Conservation (phyloP, 768 basidiomycete species). For the Grammothele lineata region DNA sequence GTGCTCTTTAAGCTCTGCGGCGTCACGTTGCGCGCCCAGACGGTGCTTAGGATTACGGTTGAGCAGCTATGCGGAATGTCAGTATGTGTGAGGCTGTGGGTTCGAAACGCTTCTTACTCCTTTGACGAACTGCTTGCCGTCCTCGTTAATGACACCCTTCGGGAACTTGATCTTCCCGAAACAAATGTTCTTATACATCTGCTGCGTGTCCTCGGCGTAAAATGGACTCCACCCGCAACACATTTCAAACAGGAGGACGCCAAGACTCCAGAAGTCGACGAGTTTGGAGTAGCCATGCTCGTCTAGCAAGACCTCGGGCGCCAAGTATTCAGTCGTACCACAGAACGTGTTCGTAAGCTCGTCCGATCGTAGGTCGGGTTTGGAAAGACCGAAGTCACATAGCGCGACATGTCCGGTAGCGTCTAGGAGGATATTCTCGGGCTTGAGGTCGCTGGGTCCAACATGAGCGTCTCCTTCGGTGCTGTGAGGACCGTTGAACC, state of each 20-base stretch:
- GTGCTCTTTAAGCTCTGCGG: conserved; percentile 93
- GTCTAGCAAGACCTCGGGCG: conserved; percentile 96
- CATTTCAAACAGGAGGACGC: conserved; percentile 98
- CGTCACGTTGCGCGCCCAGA: conserved; percentile 85
- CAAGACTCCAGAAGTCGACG: conserved; percentile 97
- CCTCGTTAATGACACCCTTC: conserved; percentile 93
- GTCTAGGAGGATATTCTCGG: conserved; percentile 97
- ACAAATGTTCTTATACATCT: conserved; percentile 99
- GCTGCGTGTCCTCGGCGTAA: conserved; percentile 98
- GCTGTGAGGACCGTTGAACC: conserved; percentile 26
- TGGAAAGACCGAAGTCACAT: conserved; percentile 97
- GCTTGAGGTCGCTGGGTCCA: conserved; percentile 79
- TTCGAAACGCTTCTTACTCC: too few species aligned
- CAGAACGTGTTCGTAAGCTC: conserved; percentile 99
- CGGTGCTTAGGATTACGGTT: conserved; percentile 99
- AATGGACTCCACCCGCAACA: conserved; percentile 99
- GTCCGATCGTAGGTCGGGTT: conserved; percentile 88
- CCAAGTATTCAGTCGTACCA: conserved; percentile 97
- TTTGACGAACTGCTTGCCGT: conserved; percentile 99
- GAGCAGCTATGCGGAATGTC: conserved; percentile 84
- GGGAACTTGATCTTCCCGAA: conserved; percentile 99
- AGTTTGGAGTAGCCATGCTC: conserved; percentile 98
- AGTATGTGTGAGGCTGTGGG: too few species aligned
- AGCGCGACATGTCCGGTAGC: conserved; percentile 98
- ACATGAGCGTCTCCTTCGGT: neutral